Percentiles rank a stretch among this genome's conserved stretches.
phyloP scores from a whole-genome alignment of 73 alveolate genomes.

The Uronychia setigera region DNA sequence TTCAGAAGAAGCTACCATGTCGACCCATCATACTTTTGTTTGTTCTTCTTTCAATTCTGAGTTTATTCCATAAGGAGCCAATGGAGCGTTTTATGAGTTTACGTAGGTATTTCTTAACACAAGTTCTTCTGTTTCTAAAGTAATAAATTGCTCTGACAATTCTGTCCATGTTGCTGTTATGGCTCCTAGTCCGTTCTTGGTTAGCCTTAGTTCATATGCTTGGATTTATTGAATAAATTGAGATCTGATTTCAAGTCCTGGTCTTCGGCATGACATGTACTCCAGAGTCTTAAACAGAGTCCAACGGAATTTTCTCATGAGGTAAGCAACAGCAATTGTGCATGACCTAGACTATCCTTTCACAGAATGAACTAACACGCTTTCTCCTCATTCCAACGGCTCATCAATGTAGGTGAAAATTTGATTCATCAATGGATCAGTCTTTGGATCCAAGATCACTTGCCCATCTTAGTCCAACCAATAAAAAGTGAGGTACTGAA shows the following conservation, averaged over 20 bases:
- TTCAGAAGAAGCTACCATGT: neutral
- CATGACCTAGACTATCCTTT: conserved; percentile 72
- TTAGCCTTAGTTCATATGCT: conserved; percentile 77
- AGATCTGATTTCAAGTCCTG: conserved; percentile 79
- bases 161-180: conserved; percentile 21
- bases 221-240: conserved; percentile 78
- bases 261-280: conserved; percentile 73
- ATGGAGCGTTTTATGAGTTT: conserved; percentile 73
- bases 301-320: conserved; percentile 84
- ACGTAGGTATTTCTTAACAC: conserved; percentile 19
- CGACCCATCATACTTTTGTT: neutral
- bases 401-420: conserved; percentile 70
- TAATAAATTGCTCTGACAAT: conserved; percentile 1
- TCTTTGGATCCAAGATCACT: conserved; percentile 72
- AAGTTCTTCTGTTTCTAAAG: conserved; percentile 11
- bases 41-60: neutral
- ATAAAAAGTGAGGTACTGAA: conserved; percentile 86
- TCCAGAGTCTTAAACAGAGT: conserved; percentile 77
- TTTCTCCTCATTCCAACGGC: conserved; percentile 69
- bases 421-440: conserved; percentile 50
- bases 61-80: conserved; percentile 57
- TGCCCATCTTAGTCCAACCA: conserved; percentile 95
- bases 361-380: conserved; percentile 71
- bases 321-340: conserved; percentile 71
- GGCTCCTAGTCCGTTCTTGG: conserved; percentile 30